Percentiles rank a stretch among this genome's conserved stretches.
phyloP scores from a whole-genome alignment of 1,284 basidiomycete species.

The Cutaneotrichosporon dermatis region DNA sequence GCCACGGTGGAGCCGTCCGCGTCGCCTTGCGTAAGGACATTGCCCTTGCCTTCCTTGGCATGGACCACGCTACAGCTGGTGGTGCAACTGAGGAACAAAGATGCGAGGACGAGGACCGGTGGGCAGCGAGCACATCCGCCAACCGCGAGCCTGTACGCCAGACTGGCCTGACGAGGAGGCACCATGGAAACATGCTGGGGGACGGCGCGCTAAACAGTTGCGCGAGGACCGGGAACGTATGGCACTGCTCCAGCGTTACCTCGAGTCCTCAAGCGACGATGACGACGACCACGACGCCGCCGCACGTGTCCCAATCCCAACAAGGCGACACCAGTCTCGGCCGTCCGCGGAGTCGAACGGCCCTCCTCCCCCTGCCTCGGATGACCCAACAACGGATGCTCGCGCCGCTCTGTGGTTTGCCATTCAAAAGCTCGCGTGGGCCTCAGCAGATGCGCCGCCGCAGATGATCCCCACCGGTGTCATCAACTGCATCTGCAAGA shows the following conservation, averaged over 20 bases:
- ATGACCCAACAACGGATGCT: constrained; percentile 18
- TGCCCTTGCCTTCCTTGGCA: constrained; percentile 37
- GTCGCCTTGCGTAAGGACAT: constrained; percentile 40
- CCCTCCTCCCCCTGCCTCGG: neutral
- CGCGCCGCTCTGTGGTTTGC: constrained; percentile 13
- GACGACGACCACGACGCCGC: constrained; percentile 18
- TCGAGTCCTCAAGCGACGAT: constrained; percentile 40
- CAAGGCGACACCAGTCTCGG: neutral
- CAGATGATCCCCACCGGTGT: constrained; percentile 22
- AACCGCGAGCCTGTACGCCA: constrained; percentile 23
- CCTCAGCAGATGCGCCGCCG: neutral
- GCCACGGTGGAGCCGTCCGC: constrained; percentile 27
- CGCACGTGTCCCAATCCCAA: constrained; percentile 5
- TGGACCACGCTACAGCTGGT: constrained; percentile 13
- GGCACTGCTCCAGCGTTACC: constrained; percentile 33
- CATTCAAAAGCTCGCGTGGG: constrained; percentile 7
- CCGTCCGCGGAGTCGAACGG: neutral
- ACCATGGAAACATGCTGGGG: constrained; percentile 35
- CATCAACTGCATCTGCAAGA: constrained; percentile 36
- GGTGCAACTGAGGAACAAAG: constrained; percentile 32
- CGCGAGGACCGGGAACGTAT: constrained; percentile 34
- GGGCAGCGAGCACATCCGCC: constrained; percentile 22
- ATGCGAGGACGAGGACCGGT: constrained; percentile 31
- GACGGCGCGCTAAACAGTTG: constrained; percentile 24
- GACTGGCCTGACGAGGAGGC: constrained; percentile 41